Conservation (phyloP, 1,284 basidiomycete genomes). For the Rhodotorula sp. region DNA sequence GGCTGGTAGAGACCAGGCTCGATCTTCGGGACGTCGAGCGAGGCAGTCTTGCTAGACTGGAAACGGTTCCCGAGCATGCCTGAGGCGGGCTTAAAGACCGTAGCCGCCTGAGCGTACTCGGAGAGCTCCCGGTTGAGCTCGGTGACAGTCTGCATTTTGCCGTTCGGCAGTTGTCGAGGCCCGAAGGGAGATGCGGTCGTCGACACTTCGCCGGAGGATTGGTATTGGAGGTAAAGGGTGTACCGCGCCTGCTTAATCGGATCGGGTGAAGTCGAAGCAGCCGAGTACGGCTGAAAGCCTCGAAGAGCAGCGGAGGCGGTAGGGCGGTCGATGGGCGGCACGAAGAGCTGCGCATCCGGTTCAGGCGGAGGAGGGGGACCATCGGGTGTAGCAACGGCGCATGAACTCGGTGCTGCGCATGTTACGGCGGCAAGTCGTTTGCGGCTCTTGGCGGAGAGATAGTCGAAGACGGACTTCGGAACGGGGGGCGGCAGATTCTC, state of each 20-base stretch:
- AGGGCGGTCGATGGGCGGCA: constrained; percentile 67
- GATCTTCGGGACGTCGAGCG: constrained; percentile 51
- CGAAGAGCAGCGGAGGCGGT: constrained; percentile 80
- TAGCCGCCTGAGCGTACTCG: constrained; percentile 81
- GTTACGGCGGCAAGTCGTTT: constrained; percentile 73
- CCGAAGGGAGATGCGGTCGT: constrained; percentile 35
- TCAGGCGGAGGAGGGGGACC: constrained; percentile 26
- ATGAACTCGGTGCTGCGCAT: constrained; percentile 31
- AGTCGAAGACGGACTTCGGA: constrained; percentile 78
- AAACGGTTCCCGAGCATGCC: constrained; percentile 92
- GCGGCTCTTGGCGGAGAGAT: constrained; percentile 82
- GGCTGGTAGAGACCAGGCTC: constrained; percentile 40
- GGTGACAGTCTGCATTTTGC: constrained; percentile 57
- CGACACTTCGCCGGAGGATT: constrained; percentile 51
- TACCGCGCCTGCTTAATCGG: constrained; percentile 76
- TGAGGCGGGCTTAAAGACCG: constrained; percentile 86
- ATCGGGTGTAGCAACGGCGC: not conserved
- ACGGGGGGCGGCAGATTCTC: constrained; percentile 60
- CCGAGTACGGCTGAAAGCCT: constrained; percentile 82
- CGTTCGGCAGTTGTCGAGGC: constrained; percentile 24
- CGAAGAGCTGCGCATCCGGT: constrained; percentile 50
- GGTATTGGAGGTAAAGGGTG: constrained; percentile 71
- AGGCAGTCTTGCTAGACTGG: constrained; percentile 61
- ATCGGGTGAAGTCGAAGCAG: constrained; percentile 37
- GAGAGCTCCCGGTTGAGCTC: constrained; percentile 76